Conservation (phyloP, 2,329 filamentous ascomycete species). For the Fusarium sp. region DNA sequence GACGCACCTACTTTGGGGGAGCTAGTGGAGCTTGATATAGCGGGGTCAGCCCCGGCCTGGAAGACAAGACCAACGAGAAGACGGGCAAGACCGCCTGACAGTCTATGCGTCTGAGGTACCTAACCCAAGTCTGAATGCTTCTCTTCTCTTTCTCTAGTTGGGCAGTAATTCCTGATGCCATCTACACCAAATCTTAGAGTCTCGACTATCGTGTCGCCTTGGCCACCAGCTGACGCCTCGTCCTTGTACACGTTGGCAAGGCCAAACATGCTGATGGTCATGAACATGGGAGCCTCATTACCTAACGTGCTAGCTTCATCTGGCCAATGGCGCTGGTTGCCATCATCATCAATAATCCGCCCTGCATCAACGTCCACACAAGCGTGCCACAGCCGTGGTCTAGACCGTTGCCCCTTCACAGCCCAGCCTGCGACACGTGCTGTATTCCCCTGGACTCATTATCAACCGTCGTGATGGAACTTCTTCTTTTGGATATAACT, state of each 20-base stretch:
- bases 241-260: slow-evolving; percentile 6
- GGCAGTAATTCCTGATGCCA: neutral
- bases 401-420: slow-evolving; percentile 9
- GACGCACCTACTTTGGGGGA: slow-evolving; percentile 13
- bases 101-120: neutral
- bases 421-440: neutral
- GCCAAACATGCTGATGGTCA: slow-evolving; percentile 35
- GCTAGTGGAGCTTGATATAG: slow-evolving; percentile 33
- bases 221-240: slow-evolving; percentile 1
- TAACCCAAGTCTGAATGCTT: neutral
- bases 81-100: slow-evolving; percentile 20
- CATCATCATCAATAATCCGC: neutral
- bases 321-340: slow-evolving; percentile 2
- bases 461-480: slow-evolving; percentile 11
- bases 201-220: neutral
- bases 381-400: slow-evolving; percentile 3
- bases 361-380: neutral
- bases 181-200: neutral
- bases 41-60: slow-evolving; percentile 18
- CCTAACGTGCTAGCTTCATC: slow-evolving; percentile 21
- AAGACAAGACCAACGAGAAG: neutral
- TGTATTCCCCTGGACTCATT: neutral
- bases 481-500: slow-evolving; percentile 35
- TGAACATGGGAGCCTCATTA: slow-evolving; percentile 32
- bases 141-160: neutral